Percentiles rank a stretch among this genome's conserved stretches.
phyloP scores from a whole-genome alignment of 208 protist genomes.

The Leishmania gerbilli region DNA sequence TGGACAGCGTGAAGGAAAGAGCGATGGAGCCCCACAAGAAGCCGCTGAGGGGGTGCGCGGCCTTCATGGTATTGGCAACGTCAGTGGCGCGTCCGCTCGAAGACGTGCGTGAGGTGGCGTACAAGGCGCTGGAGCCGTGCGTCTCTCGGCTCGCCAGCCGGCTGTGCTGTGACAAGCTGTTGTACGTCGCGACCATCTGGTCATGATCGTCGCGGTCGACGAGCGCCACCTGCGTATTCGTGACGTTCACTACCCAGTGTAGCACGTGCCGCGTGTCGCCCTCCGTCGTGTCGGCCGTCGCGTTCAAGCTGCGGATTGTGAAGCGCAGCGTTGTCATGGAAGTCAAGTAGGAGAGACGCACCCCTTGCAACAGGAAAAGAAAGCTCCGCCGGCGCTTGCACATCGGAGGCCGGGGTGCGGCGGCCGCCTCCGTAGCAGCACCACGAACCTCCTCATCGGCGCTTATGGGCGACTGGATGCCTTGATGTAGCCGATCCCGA shows the following conservation, averaged over 20 bases:
- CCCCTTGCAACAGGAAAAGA: conserved; percentile 68
- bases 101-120: neutral
- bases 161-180: conserved; percentile 11
- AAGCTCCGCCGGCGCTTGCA: conserved; percentile 40
- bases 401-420: neutral
- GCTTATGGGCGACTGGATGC: neutral
- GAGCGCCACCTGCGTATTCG: conserved; percentile 69
- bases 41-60: conserved; percentile 59
- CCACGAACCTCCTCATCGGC: neutral
- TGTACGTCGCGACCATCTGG: conserved; percentile 42
- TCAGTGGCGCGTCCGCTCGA: conserved; percentile 7
- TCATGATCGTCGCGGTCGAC: conserved; percentile 89
- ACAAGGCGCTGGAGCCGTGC: neutral
- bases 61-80: conserved; percentile 29
- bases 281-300: conserved; percentile 46
- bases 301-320: conserved; percentile 56
- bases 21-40: conserved; percentile 87
- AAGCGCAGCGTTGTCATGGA: conserved; percentile 84
- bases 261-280: conserved; percentile 36
- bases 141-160: neutral
- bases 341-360: conserved; percentile 78
- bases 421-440: neutral
- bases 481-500: no score
- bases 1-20: conserved; percentile 73
- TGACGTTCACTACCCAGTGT: conserved; percentile 63